A percentile compares a stretch with the other conserved stretches of the same genome.
phyloP scores from a whole-genome alignment of 2,329 filamentous ascomycete species.

The Fusarium lyarnte region DNA sequence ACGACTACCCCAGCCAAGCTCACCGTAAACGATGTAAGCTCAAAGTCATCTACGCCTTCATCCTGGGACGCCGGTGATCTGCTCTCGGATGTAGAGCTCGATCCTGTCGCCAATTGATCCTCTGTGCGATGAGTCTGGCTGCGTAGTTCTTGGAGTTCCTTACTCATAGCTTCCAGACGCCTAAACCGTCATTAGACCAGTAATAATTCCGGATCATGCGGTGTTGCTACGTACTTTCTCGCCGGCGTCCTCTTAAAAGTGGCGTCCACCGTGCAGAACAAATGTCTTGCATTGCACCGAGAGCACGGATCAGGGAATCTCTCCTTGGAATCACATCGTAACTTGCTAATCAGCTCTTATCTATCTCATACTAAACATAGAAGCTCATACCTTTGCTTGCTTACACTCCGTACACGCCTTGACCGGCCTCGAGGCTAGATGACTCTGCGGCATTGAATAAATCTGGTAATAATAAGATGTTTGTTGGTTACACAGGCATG shows the following conservation, averaged over 20 bases:
- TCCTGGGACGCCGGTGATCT: neutral
- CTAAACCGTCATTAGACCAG: neutral
- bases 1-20: conserved; percentile 2
- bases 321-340: conserved; percentile 36
- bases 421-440: conserved; percentile 1
- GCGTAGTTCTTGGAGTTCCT: conserved; percentile 35
- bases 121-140: conserved; percentile 10
- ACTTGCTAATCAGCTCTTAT: neutral
- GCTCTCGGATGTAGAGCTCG: conserved; percentile 2
- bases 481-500: neutral
- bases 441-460: neutral
- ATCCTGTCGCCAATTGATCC: neutral
- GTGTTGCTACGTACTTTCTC: conserved; percentile 11
- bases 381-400: conserved; percentile 18
- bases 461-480: neutral
- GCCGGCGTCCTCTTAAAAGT: conserved; percentile 30
- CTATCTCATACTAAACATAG: fast-evolving
- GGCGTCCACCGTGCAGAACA: conserved; percentile 35
- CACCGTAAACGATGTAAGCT: neutral
- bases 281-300: conserved; percentile 23
- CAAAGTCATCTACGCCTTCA: conserved; percentile 18
- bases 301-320: conserved; percentile 33
- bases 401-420: conserved; percentile 32
- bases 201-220: fast-evolving
- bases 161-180: conserved; percentile 33